Evolutionary conservation across 129 eudicot species (phyloP).

Genomic region (Chrysanthemum lavandulifolium): DNA sequence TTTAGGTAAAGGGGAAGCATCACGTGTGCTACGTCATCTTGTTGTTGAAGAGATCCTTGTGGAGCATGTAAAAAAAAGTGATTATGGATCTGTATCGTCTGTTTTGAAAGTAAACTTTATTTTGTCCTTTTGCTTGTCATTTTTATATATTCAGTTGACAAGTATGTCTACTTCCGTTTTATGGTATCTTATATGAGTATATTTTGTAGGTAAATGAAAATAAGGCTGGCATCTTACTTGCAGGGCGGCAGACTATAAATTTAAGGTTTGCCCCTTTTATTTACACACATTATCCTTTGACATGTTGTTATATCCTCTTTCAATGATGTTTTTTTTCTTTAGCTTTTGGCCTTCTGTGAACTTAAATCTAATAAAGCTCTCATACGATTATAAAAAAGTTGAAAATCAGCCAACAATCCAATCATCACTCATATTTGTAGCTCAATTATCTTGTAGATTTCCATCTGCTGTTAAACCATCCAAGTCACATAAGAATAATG

Average conservation of each 20-base stretch:
- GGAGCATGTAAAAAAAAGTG: slow-evolving; percentile 93
- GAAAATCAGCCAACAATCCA: slow-evolving; percentile 6
- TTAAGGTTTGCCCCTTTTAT: slow-evolving; percentile 40
- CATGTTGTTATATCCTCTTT: slow-evolving; percentile 4
- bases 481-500: slow-evolving; percentile 43
- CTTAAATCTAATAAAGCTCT: background rate
- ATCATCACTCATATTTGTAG: slow-evolving; percentile 12
- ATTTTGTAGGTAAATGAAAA: slow-evolving; percentile 71
- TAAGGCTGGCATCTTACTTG: slow-evolving; percentile 47
- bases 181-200: slow-evolving; percentile 1
- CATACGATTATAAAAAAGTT: background rate
- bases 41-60: slow-evolving; percentile 77
- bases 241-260: slow-evolving; percentile 56
- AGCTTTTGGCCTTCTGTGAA: slow-evolving; percentile 10
- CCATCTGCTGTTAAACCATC: slow-evolving; percentile 52
- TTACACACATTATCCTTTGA: no score
- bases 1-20: slow-evolving; percentile 84
- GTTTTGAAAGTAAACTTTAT: slow-evolving; percentile 60
- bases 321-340: background rate
- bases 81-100: slow-evolving; percentile 86
- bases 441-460: slow-evolving; percentile 51
- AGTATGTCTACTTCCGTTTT: slow-evolving; percentile 11
- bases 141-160: background rate
- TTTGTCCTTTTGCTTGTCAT: background rate
- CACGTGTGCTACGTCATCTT: slow-evolving; percentile 85